These are phyloP conservation scores for Quercus mongolica DNA, from an alignment of 306 rosid species.

Conservation along the genomic window DNA sequence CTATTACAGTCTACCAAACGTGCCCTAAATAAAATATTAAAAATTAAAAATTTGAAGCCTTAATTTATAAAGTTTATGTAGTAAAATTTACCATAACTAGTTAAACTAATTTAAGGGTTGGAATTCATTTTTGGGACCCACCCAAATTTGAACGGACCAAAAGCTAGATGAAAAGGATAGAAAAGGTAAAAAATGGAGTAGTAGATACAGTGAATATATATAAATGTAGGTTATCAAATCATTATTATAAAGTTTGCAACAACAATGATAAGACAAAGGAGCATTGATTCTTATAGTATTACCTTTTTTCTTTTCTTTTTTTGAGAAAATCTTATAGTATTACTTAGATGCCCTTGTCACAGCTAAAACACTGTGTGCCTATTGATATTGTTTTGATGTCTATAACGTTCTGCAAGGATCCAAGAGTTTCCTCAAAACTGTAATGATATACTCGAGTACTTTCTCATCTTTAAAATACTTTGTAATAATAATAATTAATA, in stretches of 20 bases:
- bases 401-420: conserved; percentile 1
- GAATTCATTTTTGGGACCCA: background rate
- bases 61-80: no score
- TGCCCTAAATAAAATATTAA: no score
- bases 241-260: background rate
- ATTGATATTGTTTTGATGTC: background rate
- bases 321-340: background rate
- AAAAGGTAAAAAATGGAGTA: background rate
- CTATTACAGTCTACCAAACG: no score
- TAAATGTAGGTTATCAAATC: background rate
- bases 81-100: no score
- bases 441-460: conserved; percentile 4
- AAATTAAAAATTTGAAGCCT: no score
- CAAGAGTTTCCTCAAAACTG: conserved; percentile 17
- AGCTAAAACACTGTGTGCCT: background rate
- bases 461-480: conserved; percentile 16
- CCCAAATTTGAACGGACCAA: background rate
- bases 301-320: no score
- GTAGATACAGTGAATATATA: no score
- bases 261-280: background rate
- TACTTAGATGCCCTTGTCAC: background rate
- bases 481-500: background rate
- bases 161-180: background rate
- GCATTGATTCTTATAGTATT: background rate
- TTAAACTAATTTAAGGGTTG: background rate